Evolutionary conservation across 148 eudicot genomes (phyloP), one percentile per base, ranked within the genome.

Genomic region (Chenopodium album): DNA sequence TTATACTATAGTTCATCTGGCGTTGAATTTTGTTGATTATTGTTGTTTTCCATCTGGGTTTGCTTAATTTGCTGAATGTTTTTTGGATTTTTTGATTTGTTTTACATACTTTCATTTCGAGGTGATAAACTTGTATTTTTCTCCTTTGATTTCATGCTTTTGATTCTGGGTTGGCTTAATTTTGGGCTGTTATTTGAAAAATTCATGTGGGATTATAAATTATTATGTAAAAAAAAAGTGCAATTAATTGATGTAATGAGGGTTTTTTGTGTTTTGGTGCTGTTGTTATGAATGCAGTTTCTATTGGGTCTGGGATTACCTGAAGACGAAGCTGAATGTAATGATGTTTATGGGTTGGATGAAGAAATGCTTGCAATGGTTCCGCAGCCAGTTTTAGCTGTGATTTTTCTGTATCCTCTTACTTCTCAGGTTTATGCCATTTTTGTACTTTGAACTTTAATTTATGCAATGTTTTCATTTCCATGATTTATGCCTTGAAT

Each of bases 301-400:
- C 87, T 96, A 8, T 94, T 94, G 92, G 97, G 99, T 44, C 98
- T 94, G 34, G 99, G 98, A 79, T 88, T 96, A 75, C 86, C 88
- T 6, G 90, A 86, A 72, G 85, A 85, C 17, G 97, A 91, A 87
- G 97, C 89, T 32, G 99, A 92, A 86, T 96, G 99, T 89, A 77
- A 84, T 79, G 99, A 96, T 89, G 99, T 96, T 29, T 96, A 94
- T 85, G 98, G 99, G 10, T 82, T 96, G 80, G 97, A 96, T 60
- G 94, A 89, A 56, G 99, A 94, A 71, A 87, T 96, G 56, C 87
- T 96, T 67, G 97, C 82, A 82, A 96, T 96, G 95, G 97, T 94
- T 69, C 97, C 98, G 13, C 87, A 91, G 88, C 99, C 97, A 2
- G 98, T 96, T 32, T 93, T 96, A 31, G 98, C 99, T 1, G 98